Conservation (phyloP, 495 filamentous ascomycete species). For the Penicillium goetzii region DNA sequence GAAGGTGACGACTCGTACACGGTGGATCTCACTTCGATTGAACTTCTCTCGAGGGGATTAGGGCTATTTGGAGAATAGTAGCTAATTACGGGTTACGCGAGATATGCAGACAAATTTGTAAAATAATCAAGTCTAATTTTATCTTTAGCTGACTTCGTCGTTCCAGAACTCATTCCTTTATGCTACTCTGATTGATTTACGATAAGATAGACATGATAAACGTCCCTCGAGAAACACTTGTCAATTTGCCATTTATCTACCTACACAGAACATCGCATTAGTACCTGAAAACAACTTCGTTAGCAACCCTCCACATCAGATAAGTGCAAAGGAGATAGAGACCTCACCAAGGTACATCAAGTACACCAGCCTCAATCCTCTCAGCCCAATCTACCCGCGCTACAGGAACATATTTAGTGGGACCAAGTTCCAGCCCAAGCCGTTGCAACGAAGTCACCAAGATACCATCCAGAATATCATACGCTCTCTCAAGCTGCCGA, state of each 20-base stretch:
- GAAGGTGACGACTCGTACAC: neutral
- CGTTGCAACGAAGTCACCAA: neutral
- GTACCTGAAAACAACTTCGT: neutral
- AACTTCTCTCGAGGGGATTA: neutral
- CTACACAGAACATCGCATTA: neutral
- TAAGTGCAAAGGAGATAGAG: neutral
- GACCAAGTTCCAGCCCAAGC: neutral
- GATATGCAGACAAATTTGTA: neutral
- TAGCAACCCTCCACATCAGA: neutral
- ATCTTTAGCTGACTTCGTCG: neutral
- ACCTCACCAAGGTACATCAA: neutral
- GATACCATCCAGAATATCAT: neutral
- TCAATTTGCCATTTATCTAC: neutral
- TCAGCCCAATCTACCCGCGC: neutral
- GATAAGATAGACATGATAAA: neutral
- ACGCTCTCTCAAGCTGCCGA: neutral
- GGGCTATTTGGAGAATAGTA: conserved; percentile 4
- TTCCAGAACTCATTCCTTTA: neutral
- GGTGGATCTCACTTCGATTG: conserved; percentile 5
- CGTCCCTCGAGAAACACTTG: neutral
- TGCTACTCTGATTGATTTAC: neutral
- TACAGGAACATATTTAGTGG: neutral
- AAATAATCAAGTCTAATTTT: neutral
- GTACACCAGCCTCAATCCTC: neutral
- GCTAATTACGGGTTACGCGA: neutral